Conservation (phyloP, 164 flowering plant genomes). For the Cinnamomum chago region DNA sequence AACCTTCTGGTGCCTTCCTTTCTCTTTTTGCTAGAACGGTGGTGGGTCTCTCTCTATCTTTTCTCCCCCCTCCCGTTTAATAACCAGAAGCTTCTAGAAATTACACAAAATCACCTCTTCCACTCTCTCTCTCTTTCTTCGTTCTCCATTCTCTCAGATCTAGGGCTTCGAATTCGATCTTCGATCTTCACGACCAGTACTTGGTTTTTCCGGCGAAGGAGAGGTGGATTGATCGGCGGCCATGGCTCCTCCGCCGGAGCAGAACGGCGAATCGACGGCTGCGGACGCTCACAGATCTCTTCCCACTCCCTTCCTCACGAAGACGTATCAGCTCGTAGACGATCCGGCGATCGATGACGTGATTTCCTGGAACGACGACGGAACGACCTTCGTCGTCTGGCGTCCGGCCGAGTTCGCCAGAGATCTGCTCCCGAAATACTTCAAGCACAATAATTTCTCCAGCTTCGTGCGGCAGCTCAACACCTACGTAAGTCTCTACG, state of each 20-base stretch:
- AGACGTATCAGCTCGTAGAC: conserved; percentile 35
- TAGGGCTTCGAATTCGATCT: not conserved
- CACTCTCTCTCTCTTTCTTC: not conserved
- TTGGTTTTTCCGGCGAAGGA: not conserved
- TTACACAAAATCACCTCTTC: not conserved
- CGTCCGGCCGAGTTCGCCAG: conserved; percentile 33
- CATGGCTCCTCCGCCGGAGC: conserved; percentile 27
- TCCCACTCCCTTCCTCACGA: conserved; percentile 35
- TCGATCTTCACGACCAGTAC: not conserved
- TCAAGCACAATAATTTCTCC: conserved; percentile 40
- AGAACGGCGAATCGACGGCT: conserved; percentile 20
- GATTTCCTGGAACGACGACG: conserved; percentile 37
- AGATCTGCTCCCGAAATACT: conserved; percentile 34
- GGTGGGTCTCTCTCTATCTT: not conserved
- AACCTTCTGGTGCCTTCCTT: conserved; percentile 31
- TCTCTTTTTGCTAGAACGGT: not conserved
- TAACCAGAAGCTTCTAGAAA: conserved; percentile 39
- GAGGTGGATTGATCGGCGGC: conserved; percentile 1
- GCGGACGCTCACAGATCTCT: conserved; percentile 21
- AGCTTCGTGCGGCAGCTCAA: conserved; percentile 45
- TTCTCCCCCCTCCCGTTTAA: not conserved
- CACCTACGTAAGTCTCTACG: conserved; percentile 29
- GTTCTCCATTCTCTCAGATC: too few relatives aligned
- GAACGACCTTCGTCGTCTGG: conserved; percentile 39
- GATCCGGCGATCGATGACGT: conserved; percentile 35